These are phyloP conservation scores for Suhomyces tanzawaensis DNA, from an alignment of 805 yeast genomes.

Conservation along the genomic window DNA sequence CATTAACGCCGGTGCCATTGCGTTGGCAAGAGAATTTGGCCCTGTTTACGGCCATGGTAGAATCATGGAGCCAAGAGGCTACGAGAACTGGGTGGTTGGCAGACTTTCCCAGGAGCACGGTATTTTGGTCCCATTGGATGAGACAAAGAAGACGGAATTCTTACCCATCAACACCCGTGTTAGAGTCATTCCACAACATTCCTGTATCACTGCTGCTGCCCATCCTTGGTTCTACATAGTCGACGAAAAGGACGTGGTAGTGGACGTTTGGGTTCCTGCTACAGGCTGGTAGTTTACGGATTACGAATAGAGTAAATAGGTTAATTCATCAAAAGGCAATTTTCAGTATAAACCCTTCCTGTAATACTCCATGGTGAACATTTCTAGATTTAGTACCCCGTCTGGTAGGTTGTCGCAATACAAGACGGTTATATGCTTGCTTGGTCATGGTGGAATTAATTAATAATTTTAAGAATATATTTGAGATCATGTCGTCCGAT, in stretches of 20 bases:
- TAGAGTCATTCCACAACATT: constrained; percentile 63
- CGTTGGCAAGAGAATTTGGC: constrained; percentile 63
- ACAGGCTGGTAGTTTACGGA: constrained; percentile 45
- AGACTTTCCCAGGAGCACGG: constrained; percentile 82
- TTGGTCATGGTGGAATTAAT: too few relatives aligned
- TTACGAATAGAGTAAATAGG: too few relatives aligned
- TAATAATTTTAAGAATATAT: too few relatives aligned
- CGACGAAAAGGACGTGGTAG: constrained; percentile 46
- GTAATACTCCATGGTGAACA: too few relatives aligned
- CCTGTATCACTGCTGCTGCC: constrained; percentile 67
- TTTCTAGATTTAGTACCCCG: too few relatives aligned
- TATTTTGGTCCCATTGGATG: constrained; percentile 49
- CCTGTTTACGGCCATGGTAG: constrained; percentile 60
- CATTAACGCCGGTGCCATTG: constrained; percentile 71
- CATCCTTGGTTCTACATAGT: constrained; percentile 57
- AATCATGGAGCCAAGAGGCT: constrained; percentile 38
- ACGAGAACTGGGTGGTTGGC: constrained; percentile 60
- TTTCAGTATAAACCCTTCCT: too few relatives aligned
- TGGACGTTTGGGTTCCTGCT: constrained; percentile 66
- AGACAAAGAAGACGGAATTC: constrained; percentile 28
- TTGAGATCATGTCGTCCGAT: too few relatives aligned
- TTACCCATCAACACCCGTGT: constrained; percentile 57
- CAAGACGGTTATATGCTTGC: too few relatives aligned
- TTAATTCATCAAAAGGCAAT: background rate
- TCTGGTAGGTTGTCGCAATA: too few relatives aligned